A percentile compares a stretch with the other conserved stretches of the same genome.
phyloP scores from a whole-genome alignment of 805 yeast genomes.

The Starmerella bacillaris region DNA sequence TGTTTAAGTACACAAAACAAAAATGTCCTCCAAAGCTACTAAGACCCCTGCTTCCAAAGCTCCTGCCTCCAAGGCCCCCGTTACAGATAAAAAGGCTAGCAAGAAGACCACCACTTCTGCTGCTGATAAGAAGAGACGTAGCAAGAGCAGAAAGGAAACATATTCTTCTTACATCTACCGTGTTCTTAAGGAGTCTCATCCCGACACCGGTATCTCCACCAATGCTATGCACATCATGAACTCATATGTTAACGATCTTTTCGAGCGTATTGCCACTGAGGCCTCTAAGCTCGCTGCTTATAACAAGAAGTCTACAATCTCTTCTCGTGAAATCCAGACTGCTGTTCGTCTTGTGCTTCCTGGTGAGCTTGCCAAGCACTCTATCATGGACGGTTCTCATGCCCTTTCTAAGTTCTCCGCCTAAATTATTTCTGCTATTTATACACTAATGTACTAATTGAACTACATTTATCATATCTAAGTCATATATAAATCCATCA shows the following conservation, averaged over 20 bases:
- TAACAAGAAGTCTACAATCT: conserved; percentile 94
- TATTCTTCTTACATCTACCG: conserved; percentile 96
- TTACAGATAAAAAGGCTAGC: conserved; percentile 84
- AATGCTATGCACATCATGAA: conserved; percentile 97
- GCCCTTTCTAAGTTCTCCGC: conserved; percentile 94
- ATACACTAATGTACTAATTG: conserved; percentile 3
- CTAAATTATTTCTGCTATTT: conserved; percentile 19
- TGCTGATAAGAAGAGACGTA: conserved; percentile 72
- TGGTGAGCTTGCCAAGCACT: conserved; percentile 97
- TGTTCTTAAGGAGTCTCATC: conserved; percentile 96
- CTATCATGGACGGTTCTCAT: conserved; percentile 96
- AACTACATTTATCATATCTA: background rate
- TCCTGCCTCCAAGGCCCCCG: conserved; percentile 85
- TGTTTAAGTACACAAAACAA: conserved; percentile 3
- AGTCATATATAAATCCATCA: background rate
- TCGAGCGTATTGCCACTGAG: conserved; percentile 94
- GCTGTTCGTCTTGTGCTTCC: conserved; percentile 96
- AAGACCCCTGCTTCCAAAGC: conserved; percentile 42
- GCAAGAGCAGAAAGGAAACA: conserved; percentile 93
- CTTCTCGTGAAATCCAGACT: conserved; percentile 96
- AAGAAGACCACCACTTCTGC: conserved; percentile 73
- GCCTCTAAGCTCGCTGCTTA: conserved; percentile 97
- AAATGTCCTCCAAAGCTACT: conserved; percentile 35
- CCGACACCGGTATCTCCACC: conserved; percentile 98
- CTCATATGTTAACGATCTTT: conserved; percentile 94